Conservation (phyloP, 345 rosid species). For the Odontarrhena argentea region DNA sequence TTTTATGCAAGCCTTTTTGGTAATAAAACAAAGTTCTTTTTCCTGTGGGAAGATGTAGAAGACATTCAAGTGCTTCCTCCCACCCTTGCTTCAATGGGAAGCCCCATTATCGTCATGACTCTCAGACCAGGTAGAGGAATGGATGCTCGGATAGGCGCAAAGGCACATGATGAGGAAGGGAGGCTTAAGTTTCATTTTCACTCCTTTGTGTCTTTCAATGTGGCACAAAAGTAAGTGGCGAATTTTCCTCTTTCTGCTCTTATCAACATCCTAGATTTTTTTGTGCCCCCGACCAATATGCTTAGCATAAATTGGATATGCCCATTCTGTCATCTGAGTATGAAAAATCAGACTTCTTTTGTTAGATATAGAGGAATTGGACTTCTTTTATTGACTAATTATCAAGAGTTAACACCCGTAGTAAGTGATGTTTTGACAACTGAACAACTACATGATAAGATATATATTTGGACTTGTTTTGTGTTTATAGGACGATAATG, state of each 20-base stretch:
- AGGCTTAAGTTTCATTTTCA: constrained; percentile 94
- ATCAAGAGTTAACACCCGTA: constrained; percentile 7
- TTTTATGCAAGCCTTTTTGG: constrained; percentile 92
- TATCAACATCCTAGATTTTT: constrained; percentile 10
- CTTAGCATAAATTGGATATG: background rate
- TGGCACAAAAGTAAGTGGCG: constrained; percentile 72
- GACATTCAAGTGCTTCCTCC: constrained; percentile 80
- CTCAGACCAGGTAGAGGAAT: constrained; percentile 76
- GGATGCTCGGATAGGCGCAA: constrained; percentile 95
- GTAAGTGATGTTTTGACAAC: constrained; percentile 4
- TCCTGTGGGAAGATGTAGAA: constrained; percentile 97
- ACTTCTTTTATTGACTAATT: background rate
- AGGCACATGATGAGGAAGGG: constrained; percentile 83
- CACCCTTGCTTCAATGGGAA: constrained; percentile 90
- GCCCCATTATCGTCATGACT: constrained; percentile 79
- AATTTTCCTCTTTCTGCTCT: constrained; percentile 24
- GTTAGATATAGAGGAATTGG: background rate
- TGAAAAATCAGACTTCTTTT: background rate
- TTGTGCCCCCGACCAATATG: constrained; percentile 18
- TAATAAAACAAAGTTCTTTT: constrained; percentile 86
- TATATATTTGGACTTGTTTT: background rate
- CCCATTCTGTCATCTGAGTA: constrained; percentile 11
- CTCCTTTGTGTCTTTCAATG: constrained; percentile 88
- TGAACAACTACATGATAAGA: background rate
- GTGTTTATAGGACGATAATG: constrained; percentile 76